A percentile compares a stretch with the other conserved stretches of the same genome.
phyloP scores from a whole-genome alignment of 1,284 basidiomycete genomes.

The Tremellales sp. region DNA sequence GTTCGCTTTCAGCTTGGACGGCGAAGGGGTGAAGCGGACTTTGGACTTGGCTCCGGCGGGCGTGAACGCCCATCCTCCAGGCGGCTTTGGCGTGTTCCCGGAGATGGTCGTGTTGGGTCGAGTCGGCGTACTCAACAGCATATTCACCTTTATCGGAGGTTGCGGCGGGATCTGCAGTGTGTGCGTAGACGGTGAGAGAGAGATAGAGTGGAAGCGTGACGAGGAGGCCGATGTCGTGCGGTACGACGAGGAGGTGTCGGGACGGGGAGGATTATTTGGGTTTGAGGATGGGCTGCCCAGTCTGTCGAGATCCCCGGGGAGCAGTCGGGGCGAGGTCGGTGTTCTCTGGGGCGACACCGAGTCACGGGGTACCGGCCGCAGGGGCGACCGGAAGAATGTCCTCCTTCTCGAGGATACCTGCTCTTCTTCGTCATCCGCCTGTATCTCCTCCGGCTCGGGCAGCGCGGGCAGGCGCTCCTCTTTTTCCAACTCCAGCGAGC shows the following conservation, averaged over 20 bases:
- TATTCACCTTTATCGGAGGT: constrained; percentile 12
- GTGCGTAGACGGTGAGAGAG: too few relatives aligned
- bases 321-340: not conserved
- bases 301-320: not conserved
- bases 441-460: constrained; percentile 22
- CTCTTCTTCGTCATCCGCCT: constrained; percentile 14
- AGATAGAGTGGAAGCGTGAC: too few relatives aligned
- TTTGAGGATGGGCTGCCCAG: too few relatives aligned
- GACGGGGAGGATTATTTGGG: too few relatives aligned
- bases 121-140: constrained; percentile 4
- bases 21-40: constrained; percentile 15
- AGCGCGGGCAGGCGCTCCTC: constrained; percentile 23
- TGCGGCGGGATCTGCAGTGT: constrained; percentile 10
- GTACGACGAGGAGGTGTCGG: constrained; percentile 3
- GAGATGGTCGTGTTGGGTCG: constrained; percentile 1
- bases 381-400: constrained; percentile 25
- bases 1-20: too few relatives aligned
- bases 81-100: constrained; percentile 19
- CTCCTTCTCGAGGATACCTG: constrained; percentile 23
- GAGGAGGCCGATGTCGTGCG: too few relatives aligned
- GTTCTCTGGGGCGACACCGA: not conserved
- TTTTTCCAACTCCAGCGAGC: too few relatives aligned
- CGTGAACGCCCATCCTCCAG: constrained; percentile 22
- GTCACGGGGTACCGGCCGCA: not conserved
- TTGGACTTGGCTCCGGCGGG: constrained; percentile 12